phyloP scores from a whole-genome alignment of 108 stramenopile species.

The Stephanodiscus triporus region DNA sequence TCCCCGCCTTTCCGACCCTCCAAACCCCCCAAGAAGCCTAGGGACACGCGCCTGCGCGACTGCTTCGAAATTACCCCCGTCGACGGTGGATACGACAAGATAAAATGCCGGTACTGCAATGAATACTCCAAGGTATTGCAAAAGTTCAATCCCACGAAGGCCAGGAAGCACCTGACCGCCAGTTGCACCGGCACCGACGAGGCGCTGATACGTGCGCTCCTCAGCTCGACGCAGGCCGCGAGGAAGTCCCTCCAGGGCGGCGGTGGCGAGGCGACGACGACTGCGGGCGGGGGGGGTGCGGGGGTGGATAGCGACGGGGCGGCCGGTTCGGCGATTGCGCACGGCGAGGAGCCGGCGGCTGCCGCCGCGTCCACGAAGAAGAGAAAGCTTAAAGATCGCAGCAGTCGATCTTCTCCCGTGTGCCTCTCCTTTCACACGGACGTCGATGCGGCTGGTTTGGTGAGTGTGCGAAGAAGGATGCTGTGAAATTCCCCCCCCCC shows the following conservation, averaged over 20 bases:
- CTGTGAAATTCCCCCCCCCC: no score
- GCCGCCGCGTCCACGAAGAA: background rate
- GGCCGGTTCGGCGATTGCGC: background rate
- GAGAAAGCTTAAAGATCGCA: background rate
- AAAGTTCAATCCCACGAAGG: conserved; percentile 27
- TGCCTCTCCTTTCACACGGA: background rate
- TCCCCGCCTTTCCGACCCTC: no score
- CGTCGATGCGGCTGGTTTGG: background rate
- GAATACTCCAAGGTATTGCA: conserved; percentile 5
- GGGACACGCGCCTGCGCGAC: conserved; percentile 18
- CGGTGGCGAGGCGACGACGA: background rate
- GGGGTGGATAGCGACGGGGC: background rate
- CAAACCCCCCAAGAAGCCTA: conserved; percentile 14
- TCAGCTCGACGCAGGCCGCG: conserved; percentile 10
- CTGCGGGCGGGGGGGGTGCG: background rate
- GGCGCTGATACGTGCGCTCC: conserved; percentile 2
- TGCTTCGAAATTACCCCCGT: conserved; percentile 20
- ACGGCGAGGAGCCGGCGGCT: background rate
- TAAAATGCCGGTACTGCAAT: conserved; percentile 9
- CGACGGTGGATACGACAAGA: conserved; percentile 13
- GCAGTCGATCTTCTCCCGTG: background rate
- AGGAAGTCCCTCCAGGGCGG: conserved; percentile 5
- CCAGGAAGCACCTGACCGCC: conserved; percentile 3
- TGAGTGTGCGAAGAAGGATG: no score
- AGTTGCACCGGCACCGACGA: conserved; percentile 12